Evolutionary conservation across 768 basidiomycete genomes (phyloP), one percentile per base, ranked within the genome.

Genomic region (Auricularia cornea): DNA sequence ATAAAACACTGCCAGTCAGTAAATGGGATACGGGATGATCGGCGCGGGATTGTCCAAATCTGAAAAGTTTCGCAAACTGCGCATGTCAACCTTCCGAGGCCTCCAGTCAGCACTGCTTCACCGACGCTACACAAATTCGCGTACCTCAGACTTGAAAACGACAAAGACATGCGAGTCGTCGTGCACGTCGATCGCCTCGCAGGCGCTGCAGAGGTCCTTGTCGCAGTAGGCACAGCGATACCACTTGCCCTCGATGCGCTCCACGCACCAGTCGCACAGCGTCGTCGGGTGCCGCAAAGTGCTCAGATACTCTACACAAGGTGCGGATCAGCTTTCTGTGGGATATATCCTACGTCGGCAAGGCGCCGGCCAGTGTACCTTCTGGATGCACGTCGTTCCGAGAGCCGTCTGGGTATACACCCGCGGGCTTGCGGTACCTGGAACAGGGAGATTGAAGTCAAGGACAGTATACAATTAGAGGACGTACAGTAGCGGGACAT

Each of bases 221-320:
- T 81, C 81, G 70, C 94, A 97, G 70, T 93, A 92, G 3, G 85
- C 92, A 70, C 95, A 98, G 68, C 89, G 84, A 74, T 87, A 90
- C 95, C 95, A 98, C 67, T 84, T 83, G 18, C 95, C 95, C n/a
- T 79, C 76, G 61, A 97, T 95, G 59, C 80, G 82, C 29, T 80
- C 82, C 79, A 93, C 84, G 72, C 95, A 95, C 52, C 87, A 83
- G 75, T 98, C 95, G 68, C 95, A 98, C 4, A 93, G 73, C 5
- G 93, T 89, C 26, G 82, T 76, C 3, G 77, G 69, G 71, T 94
- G 92, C 51, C 79, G 68, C 20, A 94, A 78, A 38, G 76, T 71
- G 16, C 73, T 73, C 12, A 93, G 78, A 72, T 92, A 92, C 48
- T 77, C 89, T 92, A 67, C 48, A 41, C 18, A 38, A 60, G 57